phyloP scores from a whole-genome alignment of 768 basidiomycete genomes.

The Amanita polypyramis region DNA sequence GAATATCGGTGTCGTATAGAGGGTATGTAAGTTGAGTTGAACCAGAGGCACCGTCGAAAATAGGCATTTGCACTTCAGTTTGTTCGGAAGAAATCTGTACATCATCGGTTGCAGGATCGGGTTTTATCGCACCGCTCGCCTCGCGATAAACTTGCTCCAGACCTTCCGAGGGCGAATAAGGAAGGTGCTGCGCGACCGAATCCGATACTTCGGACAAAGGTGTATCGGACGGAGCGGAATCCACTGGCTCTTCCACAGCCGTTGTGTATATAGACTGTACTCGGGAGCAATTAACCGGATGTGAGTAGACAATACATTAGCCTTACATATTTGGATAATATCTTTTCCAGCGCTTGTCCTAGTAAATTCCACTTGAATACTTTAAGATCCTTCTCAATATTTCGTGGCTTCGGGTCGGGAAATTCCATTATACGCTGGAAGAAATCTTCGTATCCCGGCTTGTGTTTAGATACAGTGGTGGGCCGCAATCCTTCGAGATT shows the following conservation, averaged over 20 bases:
- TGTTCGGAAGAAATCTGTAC: neutral
- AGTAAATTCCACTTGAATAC: constrained; percentile 70
- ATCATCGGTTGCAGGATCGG: neutral
- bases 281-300: neutral
- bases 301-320: neutral
- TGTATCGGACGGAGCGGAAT: neutral
- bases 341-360: constrained; percentile 67
- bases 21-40: constrained; percentile 5
- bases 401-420: constrained; percentile 86
- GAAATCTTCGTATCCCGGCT: constrained; percentile 70
- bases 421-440: constrained; percentile 97
- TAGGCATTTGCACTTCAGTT: neutral
- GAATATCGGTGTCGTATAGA: neutral
- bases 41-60: neutral
- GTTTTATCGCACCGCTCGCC: neutral
- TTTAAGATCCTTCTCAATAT: constrained; percentile 96
- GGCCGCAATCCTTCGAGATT: constrained; percentile 92
- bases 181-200: neutral
- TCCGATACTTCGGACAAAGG: constrained; percentile 5
- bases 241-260: neutral
- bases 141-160: constrained; percentile 5
- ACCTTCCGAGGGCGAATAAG: constrained; percentile 3
- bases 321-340: constrained; percentile 74
- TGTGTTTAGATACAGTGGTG: constrained; percentile 82
- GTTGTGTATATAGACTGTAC: constrained; percentile 6